Percentiles rank a stretch among this genome's conserved stretches.
Evolutionary conservation across 495 filamentous ascomycete species (phyloP).

Genomic region (Xylaria longipes): DNA sequence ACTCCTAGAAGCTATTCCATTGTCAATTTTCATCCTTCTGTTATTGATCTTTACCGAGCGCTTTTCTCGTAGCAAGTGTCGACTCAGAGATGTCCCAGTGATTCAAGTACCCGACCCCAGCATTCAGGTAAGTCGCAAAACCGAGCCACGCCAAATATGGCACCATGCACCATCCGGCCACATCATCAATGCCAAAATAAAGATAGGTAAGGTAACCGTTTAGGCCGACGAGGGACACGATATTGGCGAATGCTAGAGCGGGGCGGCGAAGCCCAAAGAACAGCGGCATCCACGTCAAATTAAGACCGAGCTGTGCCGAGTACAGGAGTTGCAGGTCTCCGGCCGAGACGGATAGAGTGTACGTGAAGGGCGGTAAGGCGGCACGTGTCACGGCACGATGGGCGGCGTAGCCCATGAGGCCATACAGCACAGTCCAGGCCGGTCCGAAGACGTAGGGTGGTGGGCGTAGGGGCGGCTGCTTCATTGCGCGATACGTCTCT

Average conservation of each 20-base stretch:
- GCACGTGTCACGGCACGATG: constrained; percentile 69
- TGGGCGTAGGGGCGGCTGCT: constrained; percentile 81
- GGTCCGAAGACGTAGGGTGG: constrained; percentile 83
- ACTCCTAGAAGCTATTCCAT: constrained; percentile 6
- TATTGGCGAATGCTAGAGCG: constrained; percentile 75
- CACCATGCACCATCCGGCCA: constrained; percentile 73
- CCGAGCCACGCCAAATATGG: constrained; percentile 85
- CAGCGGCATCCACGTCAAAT: constrained; percentile 91
- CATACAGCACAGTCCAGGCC: constrained; percentile 86
- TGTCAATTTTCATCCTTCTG: background rate
- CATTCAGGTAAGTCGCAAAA: constrained; percentile 81
- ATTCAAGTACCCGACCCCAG: constrained; percentile 77
- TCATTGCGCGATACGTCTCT: constrained; percentile 67
- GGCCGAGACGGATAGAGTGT: constrained; percentile 35
- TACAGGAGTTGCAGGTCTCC: constrained; percentile 65
- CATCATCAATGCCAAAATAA: constrained; percentile 74
- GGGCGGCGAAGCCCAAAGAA: constrained; percentile 80
- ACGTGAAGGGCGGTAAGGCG: constrained; percentile 47
- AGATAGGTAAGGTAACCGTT: constrained; percentile 73
- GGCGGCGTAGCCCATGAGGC: constrained; percentile 85
- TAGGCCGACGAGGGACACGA: constrained; percentile 71
- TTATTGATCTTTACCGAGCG: constrained; percentile 24
- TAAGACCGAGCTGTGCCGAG: constrained; percentile 81
- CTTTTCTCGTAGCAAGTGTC: constrained; percentile 33
- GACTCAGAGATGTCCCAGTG: constrained; percentile 66